Base-by-base conservation (phyloP, 352 stramenopile genomes). In the Aphanomyces cochlioides region DNA sequence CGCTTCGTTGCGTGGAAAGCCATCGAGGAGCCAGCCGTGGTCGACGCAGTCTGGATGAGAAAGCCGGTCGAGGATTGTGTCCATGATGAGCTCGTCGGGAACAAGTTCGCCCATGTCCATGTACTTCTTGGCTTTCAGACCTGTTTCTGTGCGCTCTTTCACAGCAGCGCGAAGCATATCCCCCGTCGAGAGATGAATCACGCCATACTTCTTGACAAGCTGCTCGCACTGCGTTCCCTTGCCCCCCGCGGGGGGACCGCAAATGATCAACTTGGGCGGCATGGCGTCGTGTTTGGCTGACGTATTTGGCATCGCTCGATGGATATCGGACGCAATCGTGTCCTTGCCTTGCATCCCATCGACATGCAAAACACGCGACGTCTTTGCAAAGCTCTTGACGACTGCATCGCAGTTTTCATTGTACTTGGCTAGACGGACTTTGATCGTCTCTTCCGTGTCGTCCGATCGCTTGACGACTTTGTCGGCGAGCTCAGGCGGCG, bases 151-250 rank as follows among this genome's bases (percentile, higher is more conserved):
- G 7, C 78, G 78, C 1, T 83, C 85, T 37, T 87, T 79, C 56
- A 98, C 96, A 5, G 87, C 90, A 4, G 87, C 83, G 12, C 96
- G 85, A 3, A 99, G 80, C 85, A 98, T 98, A 70, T 98, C 96
- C 10, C 96, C 96, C 7, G 92, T 98, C 15, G 87, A 97, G 21
- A 99, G 78, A 73, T 99, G 96, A 12, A 98, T 89, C 6, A 98
- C 88, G 54, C 93, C 82, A 73, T 96, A 97, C 28, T 85, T 87
- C 37, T 84, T 79, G 13, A 89, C 88, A 39, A 98, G 90, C 70
- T 88, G 82, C 75, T 98, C 92, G 74, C 96, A 99, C 72, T 99
- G 96, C 5, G 95, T 99, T 47, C 96, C 95, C 77, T 99, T 99
- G 41, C 96, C 96, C 47, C 84, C 88, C 0, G 95, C 96, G 15